Base-by-base conservation (phyloP, 176 grass and related monocot genomes). In the Eleusine coracana region DNA sequence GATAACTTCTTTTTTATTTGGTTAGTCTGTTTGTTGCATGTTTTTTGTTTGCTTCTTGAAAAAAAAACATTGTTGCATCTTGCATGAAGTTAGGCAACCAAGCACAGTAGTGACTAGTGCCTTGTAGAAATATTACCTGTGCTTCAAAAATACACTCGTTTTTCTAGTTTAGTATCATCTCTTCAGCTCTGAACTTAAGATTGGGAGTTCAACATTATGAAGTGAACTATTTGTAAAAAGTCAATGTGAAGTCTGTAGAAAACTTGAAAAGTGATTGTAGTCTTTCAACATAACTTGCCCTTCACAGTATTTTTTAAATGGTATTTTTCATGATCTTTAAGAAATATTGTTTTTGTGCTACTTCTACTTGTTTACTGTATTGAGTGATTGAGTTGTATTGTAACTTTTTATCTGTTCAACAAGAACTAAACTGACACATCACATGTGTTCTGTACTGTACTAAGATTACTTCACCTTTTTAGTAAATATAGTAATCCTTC, bases 231-330 rank as follows among this genome's bases (percentile, higher is more conserved):
- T 14, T 51, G 49, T 51, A 51, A 51, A 51, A 45, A 59, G 67
- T 55, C n/a, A 73, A 42, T 65, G 45, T 66, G 21, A 74, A 76
- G 21, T 20, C 52, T 2, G 27, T 80, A 73, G n/a, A 73, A 73
- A 80, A 79, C 14, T 55, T 55, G 46, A 55, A 65, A 79, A 73
- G 12, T 15, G 74, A 86, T 39, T 80, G 49, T 13, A 25, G 15
- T 12, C 34, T 13, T 55, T 28, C 9, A 18, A 18, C 6, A 29
- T 73, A 72, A 44, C 74, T 3, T 68, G 29, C 7, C 21, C 73
- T 76, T 69, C 50, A 51, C 42, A 64, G 42, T 65, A 50, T 50
- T 10, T 39, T 6, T 51, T 40, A 14, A 72, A 44, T 64, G 25
- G 13, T 29, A 1, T 41, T 31, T 70, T 70, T 38, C 77, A 65